A percentile compares a stretch with the other conserved stretches of the same genome.
These are phyloP conservation scores for Epicoccum nigrum DNA, from an alignment of 2,329 filamentous ascomycete species.

Conservation along the genomic window DNA sequence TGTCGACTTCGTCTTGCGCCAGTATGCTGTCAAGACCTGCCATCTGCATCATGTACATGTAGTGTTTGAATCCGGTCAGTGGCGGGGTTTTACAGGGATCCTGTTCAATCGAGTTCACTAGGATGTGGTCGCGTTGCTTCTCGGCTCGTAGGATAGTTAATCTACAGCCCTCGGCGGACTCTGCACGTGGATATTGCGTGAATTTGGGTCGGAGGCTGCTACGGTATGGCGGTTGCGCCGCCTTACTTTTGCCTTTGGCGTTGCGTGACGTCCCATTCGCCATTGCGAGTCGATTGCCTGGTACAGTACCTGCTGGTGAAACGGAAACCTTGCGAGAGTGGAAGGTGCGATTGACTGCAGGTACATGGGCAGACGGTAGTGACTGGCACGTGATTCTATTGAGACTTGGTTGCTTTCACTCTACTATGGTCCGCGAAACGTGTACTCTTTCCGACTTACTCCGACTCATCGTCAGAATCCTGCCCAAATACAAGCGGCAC, in stretches of 20 bases:
- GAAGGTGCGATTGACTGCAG: too few species aligned
- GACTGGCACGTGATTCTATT: conserved; percentile 3
- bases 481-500: conserved; percentile 43
- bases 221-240: too few species aligned
- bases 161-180: neutral
- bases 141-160: conserved; percentile 1
- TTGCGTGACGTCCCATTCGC: too few species aligned
- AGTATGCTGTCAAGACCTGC: neutral
- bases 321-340: too few species aligned
- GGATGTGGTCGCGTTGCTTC: conserved; percentile 1
- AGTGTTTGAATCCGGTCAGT: conserved; percentile 1
- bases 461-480: conserved; percentile 46
- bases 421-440: neutral
- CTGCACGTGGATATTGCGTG: neutral
- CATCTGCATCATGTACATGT: neutral
- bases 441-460: conserved; percentile 14
- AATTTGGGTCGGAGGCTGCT: too few species aligned
- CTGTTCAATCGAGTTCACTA: conserved; percentile 2
- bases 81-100: neutral
- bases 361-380: too few species aligned
- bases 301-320: too few species aligned
- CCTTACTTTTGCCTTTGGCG: too few species aligned
- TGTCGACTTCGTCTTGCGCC: too few species aligned
- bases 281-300: too few species aligned
- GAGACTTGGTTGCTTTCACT: neutral